phyloP scores from a whole-genome alignment of 2,329 filamentous ascomycete species.

The Cryphonectria carpinicola region DNA sequence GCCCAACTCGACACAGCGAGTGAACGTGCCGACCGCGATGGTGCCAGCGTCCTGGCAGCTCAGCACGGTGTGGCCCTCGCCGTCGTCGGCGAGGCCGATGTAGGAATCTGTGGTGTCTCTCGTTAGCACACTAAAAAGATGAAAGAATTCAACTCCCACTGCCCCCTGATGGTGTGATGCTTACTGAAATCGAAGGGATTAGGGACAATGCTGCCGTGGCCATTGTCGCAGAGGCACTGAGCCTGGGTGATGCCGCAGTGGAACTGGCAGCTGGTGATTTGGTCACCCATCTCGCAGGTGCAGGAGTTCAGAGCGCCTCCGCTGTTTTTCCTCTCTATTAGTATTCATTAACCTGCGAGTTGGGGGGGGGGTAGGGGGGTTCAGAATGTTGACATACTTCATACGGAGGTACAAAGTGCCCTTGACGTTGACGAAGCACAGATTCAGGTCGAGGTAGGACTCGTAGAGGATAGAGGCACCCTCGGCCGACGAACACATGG shows the following conservation, averaged over 20 bases:
- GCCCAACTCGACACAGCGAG: not conserved
- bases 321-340: not conserved
- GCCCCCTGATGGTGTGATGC: not conserved
- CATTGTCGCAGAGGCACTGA: conserved; percentile 4
- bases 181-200: not conserved
- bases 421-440: conserved; percentile 10
- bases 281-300: not conserved
- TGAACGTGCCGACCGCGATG: not conserved
- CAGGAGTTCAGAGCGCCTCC: not conserved
- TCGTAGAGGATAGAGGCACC: not conserved
- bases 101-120: not conserved
- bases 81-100: conserved; percentile 6
- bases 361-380: too few relatives aligned
- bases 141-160: not conserved
- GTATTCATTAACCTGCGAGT: not conserved
- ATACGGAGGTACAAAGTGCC: not conserved
- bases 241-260: not conserved
- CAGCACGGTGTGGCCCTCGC: not conserved
- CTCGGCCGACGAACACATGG: conserved; percentile 1
- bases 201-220: not conserved
- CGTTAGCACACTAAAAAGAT: not conserved
- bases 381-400: not conserved
- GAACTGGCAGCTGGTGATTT: not conserved
- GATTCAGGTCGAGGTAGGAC: conserved; percentile 8
- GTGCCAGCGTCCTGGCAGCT: conserved; percentile 1